Percentiles rank a stretch among this genome's conserved stretches.
Conservation (phyloP, 352 stramenopile genomes). For the Phytophthora multivora region DNA sequence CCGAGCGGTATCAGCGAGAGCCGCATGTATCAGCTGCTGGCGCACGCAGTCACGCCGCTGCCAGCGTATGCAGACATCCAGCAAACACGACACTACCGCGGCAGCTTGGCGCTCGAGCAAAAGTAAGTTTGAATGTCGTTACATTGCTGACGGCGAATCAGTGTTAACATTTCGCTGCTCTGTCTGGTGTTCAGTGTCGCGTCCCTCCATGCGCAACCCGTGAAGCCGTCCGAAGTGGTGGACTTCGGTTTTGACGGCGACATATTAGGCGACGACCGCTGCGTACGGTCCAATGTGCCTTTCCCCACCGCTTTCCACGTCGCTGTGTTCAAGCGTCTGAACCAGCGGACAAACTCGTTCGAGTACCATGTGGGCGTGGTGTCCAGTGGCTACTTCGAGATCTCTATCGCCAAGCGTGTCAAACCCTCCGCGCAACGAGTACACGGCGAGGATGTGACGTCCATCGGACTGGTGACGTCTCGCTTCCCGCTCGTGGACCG, state of each 20-base stretch:
- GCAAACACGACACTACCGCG: conserved; percentile 34
- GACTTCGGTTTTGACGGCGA: conserved; percentile 37
- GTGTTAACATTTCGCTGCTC: neutral
- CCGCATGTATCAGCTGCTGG: conserved; percentile 39
- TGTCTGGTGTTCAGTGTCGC: conserved; percentile 26
- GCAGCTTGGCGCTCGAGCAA: conserved; percentile 33
- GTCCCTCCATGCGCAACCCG: conserved; percentile 28
- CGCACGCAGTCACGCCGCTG: conserved; percentile 33
- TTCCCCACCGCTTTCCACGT: conserved; percentile 44
- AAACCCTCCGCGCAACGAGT: conserved; percentile 32
- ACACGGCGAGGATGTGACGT: conserved; percentile 49
- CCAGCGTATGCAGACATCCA: conserved; percentile 41
- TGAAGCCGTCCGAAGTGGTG: conserved; percentile 21
- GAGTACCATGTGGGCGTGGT: conserved; percentile 42
- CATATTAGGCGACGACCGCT: conserved; percentile 41
- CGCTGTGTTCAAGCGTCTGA: conserved; percentile 39
- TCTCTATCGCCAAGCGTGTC: conserved; percentile 36
- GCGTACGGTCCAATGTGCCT: conserved; percentile 34
- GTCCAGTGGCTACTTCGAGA: conserved; percentile 43
- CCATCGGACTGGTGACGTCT: conserved; percentile 57
- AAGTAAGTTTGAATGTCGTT: conserved; percentile 20
- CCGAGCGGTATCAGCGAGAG: conserved; percentile 26
- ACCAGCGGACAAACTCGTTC: conserved; percentile 13
- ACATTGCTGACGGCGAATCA: neutral
- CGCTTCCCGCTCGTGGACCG: conserved; percentile 61